Evolutionary conservation across 176 grass and related monocot species (phyloP).

Genomic region (Coix lacrymajobi): DNA sequence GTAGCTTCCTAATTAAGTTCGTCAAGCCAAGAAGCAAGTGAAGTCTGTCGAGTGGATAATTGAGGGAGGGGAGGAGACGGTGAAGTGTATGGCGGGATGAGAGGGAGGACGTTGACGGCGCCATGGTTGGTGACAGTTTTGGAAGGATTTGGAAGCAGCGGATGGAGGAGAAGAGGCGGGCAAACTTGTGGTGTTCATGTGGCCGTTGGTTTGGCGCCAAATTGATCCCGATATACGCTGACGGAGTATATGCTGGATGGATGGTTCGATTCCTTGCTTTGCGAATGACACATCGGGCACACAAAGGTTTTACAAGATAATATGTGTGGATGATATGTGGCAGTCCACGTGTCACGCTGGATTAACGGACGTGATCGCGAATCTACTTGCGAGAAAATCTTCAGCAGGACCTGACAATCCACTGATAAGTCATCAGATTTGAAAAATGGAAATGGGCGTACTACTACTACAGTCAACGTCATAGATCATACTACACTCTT

Average conservation of each 20-base stretch:
- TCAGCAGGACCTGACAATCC: not conserved
- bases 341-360: not conserved
- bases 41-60: not conserved
- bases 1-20: not conserved
- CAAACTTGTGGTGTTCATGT: conserved; percentile 23
- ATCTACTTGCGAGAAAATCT: not conserved
- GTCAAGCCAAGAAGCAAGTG: not conserved
- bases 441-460: not conserved
- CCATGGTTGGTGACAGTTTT: conserved; percentile 46
- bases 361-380: not conserved
- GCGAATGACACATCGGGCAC: not conserved
- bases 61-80: conserved; percentile 8
- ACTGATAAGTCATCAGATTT: not conserved
- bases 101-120: conserved; percentile 16
- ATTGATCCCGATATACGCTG: not conserved
- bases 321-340: not conserved
- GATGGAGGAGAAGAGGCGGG: conserved; percentile 28
- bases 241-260: not conserved
- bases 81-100: conserved; percentile 44
- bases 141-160: conserved; percentile 35
- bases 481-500: not conserved
- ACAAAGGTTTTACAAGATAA: not conserved
- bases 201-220: conserved; percentile 42
- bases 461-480: not conserved
- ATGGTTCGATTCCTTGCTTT: not conserved